Evolutionary conservation across 1,139 yeast genomes (phyloP).

Genomic region (Groenewaldozyma auringiensis): DNA sequence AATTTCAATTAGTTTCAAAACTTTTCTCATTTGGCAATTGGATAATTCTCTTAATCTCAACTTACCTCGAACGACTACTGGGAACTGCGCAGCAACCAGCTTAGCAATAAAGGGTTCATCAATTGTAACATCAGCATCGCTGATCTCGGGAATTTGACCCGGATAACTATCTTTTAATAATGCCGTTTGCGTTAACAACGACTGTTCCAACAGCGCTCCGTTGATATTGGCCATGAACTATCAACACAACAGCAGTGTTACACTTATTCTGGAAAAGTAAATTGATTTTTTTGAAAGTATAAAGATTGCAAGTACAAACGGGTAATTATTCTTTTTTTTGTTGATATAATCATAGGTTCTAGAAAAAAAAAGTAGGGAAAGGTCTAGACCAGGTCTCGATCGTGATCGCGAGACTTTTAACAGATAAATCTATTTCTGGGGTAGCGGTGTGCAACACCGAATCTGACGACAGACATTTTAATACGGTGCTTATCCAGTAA

Average conservation of each 20-base stretch:
- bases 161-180: neutral
- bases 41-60: neutral
- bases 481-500: too few species aligned
- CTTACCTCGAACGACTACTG: conserved; percentile 12
- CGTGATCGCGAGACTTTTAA: conserved; percentile 12
- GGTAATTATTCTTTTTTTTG: too few species aligned
- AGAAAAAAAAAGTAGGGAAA: too few species aligned
- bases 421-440: conserved; percentile 2
- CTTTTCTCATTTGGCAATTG: too few species aligned
- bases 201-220: conserved; percentile 18
- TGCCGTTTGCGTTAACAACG: neutral
- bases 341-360: too few species aligned
- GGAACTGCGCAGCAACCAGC: conserved; percentile 9
- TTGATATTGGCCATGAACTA: conserved; percentile 11
- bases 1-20: too few species aligned
- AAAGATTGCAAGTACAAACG: too few species aligned
- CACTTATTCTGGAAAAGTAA: too few species aligned
- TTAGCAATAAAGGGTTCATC: conserved; percentile 5
- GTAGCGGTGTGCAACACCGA: conserved; percentile 8
- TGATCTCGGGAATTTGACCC: neutral
- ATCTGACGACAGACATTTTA: too few species aligned
- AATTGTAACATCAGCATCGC: neutral
- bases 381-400: conserved; percentile 17
- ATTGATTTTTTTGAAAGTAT: too few species aligned
- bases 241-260: too few species aligned